Evolutionary conservation across 163 green algal species (phyloP).

Genomic region (Scenedesmus sp.): DNA sequence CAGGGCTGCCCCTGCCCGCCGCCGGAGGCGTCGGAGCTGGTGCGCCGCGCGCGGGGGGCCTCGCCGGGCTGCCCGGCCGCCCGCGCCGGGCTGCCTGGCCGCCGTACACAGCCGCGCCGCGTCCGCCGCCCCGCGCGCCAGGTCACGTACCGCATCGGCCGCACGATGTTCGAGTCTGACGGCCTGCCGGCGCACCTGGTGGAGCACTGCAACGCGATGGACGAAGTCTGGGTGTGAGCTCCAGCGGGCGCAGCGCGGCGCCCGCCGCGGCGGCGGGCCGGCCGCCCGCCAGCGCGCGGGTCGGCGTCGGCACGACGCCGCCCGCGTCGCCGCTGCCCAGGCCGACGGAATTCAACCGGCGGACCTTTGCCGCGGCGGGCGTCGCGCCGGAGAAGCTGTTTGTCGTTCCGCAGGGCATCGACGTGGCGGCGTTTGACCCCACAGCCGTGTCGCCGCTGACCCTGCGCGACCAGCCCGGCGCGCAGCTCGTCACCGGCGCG

Average conservation of each 20-base stretch:
- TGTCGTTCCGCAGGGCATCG: constrained; percentile 35
- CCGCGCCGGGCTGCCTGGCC: too few species aligned
- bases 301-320: background rate
- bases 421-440: constrained; percentile 14
- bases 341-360: constrained; percentile 45
- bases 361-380: constrained; percentile 26
- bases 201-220: constrained; percentile 66
- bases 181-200: constrained; percentile 54
- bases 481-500: constrained; percentile 10
- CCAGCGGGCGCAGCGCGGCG: background rate
- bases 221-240: constrained; percentile 77
- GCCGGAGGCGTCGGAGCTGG: constrained; percentile 6
- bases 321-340: constrained; percentile 64
- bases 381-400: constrained; percentile 28
- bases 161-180: constrained; percentile 64
- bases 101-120: background rate
- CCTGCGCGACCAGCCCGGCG: background rate
- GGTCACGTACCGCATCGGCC: constrained; percentile 30
- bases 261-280: background rate
- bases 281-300: background rate
- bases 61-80: background rate
- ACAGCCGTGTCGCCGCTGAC: background rate
- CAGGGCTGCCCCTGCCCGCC: constrained; percentile 32
- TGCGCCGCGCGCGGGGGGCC: background rate
- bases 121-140: background rate